phyloP scores from a whole-genome alignment of 2,329 filamentous ascomycete species.

The Ramularia endophylla region DNA sequence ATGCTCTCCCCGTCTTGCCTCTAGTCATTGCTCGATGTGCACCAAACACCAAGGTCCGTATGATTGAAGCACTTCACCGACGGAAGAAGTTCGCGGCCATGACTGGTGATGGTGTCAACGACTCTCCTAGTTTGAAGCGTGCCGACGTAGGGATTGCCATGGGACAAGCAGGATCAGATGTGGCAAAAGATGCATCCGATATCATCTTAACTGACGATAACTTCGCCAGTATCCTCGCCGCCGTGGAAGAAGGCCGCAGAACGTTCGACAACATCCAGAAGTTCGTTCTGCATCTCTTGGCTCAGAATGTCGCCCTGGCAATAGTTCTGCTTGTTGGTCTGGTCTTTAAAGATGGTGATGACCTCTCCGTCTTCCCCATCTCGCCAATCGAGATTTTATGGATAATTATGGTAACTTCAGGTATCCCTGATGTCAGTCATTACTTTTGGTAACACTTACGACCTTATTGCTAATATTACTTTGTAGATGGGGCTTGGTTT shows the following conservation, averaged over 20 bases:
- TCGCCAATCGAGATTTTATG: constrained; percentile 77
- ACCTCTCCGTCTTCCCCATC: constrained; percentile 76
- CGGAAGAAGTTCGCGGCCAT: constrained; percentile 73
- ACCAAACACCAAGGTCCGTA: constrained; percentile 79
- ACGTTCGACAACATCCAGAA: constrained; percentile 90
- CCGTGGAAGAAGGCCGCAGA: constrained; percentile 74
- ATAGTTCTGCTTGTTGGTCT: constrained; percentile 77
- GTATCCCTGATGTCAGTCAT: constrained; percentile 76
- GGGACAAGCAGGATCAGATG: constrained; percentile 77
- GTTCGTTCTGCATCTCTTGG: constrained; percentile 84
- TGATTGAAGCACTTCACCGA: constrained; percentile 82
- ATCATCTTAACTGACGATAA: constrained; percentile 87
- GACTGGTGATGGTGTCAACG: constrained; percentile 86
- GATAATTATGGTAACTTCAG: constrained; percentile 92
- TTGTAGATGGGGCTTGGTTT: constrained; percentile 86
- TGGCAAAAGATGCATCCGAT: constrained; percentile 75
- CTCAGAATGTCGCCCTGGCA: constrained; percentile 88
- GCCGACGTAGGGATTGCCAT: constrained; percentile 86
- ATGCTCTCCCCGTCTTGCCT: constrained; percentile 65
- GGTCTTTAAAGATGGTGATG: constrained; percentile 64
- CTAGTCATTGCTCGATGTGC: constrained; percentile 79
- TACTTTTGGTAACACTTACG: no score
- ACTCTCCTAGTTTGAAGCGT: constrained; percentile 71
- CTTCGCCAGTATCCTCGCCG: constrained; percentile 77
- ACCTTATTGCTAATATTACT: no score